These are phyloP conservation scores for Thymus mandschuricus DNA, from an alignment of 257 asterid species.

Conservation along the genomic window DNA sequence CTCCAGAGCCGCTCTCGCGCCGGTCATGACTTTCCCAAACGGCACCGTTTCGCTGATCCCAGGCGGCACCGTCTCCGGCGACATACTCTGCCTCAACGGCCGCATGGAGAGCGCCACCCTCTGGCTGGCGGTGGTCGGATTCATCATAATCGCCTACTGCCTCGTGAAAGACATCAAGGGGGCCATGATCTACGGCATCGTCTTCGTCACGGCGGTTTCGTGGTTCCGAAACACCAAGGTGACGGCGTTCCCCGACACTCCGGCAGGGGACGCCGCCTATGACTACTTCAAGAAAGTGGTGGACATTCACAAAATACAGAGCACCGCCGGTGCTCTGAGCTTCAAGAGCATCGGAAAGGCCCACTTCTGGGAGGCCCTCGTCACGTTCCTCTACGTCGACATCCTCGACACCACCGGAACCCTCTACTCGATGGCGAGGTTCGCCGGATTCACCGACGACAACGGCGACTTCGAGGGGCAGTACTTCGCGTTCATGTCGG, in stretches of 20 bases:
- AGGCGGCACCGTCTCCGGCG: constrained; percentile 74
- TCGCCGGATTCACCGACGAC: constrained; percentile 77
- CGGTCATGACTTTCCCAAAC: constrained; percentile 50
- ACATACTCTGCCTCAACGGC: constrained; percentile 67
- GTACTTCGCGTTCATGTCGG: constrained; percentile 92
- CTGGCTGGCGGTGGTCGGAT: constrained; percentile 85
- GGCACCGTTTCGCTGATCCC: constrained; percentile 70
- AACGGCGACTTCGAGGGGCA: constrained; percentile 88
- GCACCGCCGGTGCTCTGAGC: constrained; percentile 86
- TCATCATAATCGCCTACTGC: constrained; percentile 76
- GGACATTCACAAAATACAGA: constrained; percentile 68
- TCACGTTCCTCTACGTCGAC: constrained; percentile 84
- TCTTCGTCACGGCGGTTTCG: constrained; percentile 83
- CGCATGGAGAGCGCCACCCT: constrained; percentile 92
- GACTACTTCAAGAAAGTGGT: constrained; percentile 68
- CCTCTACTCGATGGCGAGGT: constrained; percentile 81
- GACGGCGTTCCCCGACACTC: constrained; percentile 65
- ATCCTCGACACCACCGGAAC: constrained; percentile 90
- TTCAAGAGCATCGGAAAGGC: constrained; percentile 64
- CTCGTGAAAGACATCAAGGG: constrained; percentile 76
- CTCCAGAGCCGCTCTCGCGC: constrained; percentile 64
- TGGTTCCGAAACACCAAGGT: constrained; percentile 87
- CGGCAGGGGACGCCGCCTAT: constrained; percentile 65
- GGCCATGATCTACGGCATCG: constrained; percentile 86
- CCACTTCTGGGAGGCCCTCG: constrained; percentile 79